Evolutionary conservation across 768 basidiomycete species (phyloP).

Genomic region (Amanita polypyramis): DNA sequence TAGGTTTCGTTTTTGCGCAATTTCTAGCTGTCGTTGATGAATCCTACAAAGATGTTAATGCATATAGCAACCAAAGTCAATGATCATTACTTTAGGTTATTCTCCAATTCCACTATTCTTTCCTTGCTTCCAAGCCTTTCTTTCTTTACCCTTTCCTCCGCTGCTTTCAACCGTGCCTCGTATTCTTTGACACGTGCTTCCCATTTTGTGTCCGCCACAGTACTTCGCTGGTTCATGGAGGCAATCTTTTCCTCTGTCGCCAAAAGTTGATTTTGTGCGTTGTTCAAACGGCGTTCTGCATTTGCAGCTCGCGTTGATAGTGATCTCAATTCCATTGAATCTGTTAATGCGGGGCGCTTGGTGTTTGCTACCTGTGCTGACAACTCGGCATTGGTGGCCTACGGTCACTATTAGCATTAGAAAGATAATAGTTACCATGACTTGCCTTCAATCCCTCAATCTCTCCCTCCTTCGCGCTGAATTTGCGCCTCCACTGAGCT

Average conservation of each 20-base stretch:
- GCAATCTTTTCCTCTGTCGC: slow-evolving; percentile 81
- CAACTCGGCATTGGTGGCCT: slow-evolving; percentile 72
- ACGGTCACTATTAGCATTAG: neutral
- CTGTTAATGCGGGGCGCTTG: slow-evolving; percentile 47
- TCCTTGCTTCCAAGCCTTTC: slow-evolving; percentile 94
- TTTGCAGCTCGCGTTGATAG: slow-evolving; percentile 67
- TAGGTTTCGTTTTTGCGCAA: slow-evolving; percentile 64
- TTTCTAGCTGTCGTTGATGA: slow-evolving; percentile 65
- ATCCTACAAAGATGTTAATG: slow-evolving; percentile 32
- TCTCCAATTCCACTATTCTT: slow-evolving; percentile 61
- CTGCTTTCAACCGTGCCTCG: slow-evolving; percentile 66
- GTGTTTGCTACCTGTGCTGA: slow-evolving; percentile 54
- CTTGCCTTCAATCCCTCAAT: slow-evolving; percentile 76
- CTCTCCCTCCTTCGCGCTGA: slow-evolving; percentile 80
- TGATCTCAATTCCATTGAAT: slow-evolving; percentile 61
- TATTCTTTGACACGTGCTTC: slow-evolving; percentile 93
- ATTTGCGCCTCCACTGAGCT: slow-evolving; percentile 73
- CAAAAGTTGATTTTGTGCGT: slow-evolving; percentile 75
- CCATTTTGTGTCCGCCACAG: slow-evolving; percentile 78
- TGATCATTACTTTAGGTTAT: slow-evolving; percentile 46
- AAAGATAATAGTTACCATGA: slow-evolving; percentile 4
- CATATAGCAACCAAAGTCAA: slow-evolving; percentile 1
- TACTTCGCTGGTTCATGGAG: slow-evolving; percentile 59
- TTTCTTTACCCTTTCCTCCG: slow-evolving; percentile 87
- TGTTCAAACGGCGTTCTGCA: slow-evolving; percentile 81